Evolutionary conservation across 2,329 filamentous ascomycete genomes (phyloP).

Genomic region (Didymellaceae sp.): DNA sequence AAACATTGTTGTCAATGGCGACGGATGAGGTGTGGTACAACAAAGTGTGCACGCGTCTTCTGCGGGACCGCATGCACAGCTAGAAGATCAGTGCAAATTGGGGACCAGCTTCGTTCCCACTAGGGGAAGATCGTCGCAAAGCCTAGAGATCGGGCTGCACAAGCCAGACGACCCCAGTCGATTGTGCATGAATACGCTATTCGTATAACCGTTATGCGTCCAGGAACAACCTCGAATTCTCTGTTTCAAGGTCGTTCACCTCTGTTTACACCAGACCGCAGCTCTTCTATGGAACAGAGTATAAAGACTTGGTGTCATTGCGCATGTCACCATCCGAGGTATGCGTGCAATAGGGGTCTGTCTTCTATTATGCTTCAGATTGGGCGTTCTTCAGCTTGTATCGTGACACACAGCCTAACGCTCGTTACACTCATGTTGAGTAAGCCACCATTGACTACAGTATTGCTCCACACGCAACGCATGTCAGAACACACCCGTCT

Average conservation of each 20-base stretch:
- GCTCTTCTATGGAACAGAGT: not conserved
- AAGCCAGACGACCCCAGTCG: slow-evolving; percentile 10
- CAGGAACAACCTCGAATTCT: slow-evolving; percentile 21
- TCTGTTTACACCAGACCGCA: slow-evolving; percentile 9
- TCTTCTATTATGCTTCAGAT: no score
- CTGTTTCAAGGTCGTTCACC: slow-evolving; percentile 18
- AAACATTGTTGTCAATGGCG: slow-evolving; percentile 13
- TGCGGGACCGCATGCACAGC: slow-evolving; percentile 19
- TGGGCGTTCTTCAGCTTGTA: not conserved
- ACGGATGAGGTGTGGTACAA: slow-evolving; percentile 7
- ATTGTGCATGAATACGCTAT: slow-evolving; percentile 24
- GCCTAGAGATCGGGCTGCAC: slow-evolving; percentile 17
- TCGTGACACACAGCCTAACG: not conserved
- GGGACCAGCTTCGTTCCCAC: slow-evolving; percentile 14
- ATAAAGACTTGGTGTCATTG: slow-evolving; percentile 11
- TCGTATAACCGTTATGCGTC: slow-evolving; percentile 7
- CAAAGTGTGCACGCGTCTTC: slow-evolving; percentile 7
- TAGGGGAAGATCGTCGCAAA: slow-evolving; percentile 24
- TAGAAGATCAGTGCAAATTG: slow-evolving; percentile 19
- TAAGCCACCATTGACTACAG: not conserved
- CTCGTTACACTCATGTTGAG: not conserved
- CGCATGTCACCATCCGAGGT: not conserved
- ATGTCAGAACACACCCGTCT: not conserved
- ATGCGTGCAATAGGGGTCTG: slow-evolving; percentile 2
- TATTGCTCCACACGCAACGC: not conserved